phyloP scores from a whole-genome alignment of 306 rosid genomes.

The barrel medic (Medicago truncatula) region MtrunA17r5.0-ANR NC_053046.1:14804001-14804500 shows the following conservation, averaged over 20 bases:
- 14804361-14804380: neutral
- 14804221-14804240: neutral
- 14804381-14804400: neutral
- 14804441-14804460: neutral
- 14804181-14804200: slow-evolving; percentile 14
- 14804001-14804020: neutral
- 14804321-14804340: neutral
- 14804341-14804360: neutral
- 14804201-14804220: neutral
- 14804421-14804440: neutral
- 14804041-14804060: slow-evolving; percentile 4
- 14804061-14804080: slow-evolving; percentile 3
- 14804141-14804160: slow-evolving; percentile 25
- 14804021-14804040: neutral
- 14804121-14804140: neutral
- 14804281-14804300: neutral
- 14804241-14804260: neutral
- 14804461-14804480: neutral
- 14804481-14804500: neutral
- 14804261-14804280: neutral
- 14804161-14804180: slow-evolving; percentile 7
- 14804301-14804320: slow-evolving; percentile 2
- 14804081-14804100: neutral
- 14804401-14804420: neutral
- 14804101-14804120: slow-evolving; percentile 26